phyloP scores from a whole-genome alignment of 2,329 filamentous ascomycete genomes.

The Cercospora sojina region DNA sequence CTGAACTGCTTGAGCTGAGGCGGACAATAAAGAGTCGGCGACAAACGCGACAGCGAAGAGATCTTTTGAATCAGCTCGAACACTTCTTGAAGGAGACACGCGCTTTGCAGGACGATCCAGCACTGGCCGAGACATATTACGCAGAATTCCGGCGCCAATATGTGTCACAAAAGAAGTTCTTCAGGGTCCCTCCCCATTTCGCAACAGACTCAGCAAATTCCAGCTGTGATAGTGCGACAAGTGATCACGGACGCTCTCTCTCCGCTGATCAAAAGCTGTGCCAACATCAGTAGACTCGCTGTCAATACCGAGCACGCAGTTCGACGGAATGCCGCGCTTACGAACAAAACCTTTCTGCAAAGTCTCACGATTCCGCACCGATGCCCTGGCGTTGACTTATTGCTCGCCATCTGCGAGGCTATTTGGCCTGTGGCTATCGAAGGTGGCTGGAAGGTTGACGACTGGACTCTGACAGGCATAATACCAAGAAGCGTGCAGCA shows the following conservation, averaged over 20 bases:
- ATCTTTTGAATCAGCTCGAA: background rate
- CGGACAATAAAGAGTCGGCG: background rate
- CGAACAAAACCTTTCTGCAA: background rate
- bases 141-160: background rate
- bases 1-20: background rate
- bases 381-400: background rate
- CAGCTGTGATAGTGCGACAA: background rate
- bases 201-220: background rate
- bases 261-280: background rate
- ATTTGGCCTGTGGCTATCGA: background rate
- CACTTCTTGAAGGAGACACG: background rate
- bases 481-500: background rate
- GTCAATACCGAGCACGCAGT: background rate
- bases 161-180: background rate
- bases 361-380: background rate
- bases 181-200: background rate
- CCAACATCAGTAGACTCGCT: background rate
- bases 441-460: background rate
- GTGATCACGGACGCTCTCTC: background rate
- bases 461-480: background rate
- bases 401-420: background rate
- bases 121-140: background rate
- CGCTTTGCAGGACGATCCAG: background rate
- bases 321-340: background rate
- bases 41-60: background rate